phyloP scores from a whole-genome alignment of 257 asterid species.

The Jacaranda copaia region DNA sequence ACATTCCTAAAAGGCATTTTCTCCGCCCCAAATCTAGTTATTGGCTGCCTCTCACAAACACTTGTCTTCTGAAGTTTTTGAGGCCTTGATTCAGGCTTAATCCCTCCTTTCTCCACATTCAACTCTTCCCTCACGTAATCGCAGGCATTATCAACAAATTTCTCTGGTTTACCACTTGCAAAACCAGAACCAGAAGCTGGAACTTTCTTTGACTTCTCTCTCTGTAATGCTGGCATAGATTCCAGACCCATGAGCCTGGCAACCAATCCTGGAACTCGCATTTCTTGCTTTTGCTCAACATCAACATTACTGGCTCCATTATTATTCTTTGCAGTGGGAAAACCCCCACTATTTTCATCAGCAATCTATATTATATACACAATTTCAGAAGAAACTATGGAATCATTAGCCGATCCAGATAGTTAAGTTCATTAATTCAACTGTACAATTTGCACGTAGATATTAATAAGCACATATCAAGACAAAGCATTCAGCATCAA shows the following conservation, averaged over 20 bases:
- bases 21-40: slow-evolving; percentile 65
- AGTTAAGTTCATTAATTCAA: not conserved
- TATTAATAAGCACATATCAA: not conserved
- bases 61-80: slow-evolving; percentile 88
- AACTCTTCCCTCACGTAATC: slow-evolving; percentile 41
- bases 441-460: not conserved
- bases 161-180: slow-evolving; percentile 34
- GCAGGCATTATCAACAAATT: slow-evolving; percentile 27
- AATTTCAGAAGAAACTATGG: too few species aligned
- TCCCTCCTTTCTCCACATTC: slow-evolving; percentile 52
- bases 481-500: slow-evolving; percentile 17
- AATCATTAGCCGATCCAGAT: too few species aligned
- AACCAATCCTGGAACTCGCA: slow-evolving; percentile 77
- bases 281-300: slow-evolving; percentile 53
- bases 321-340: slow-evolving; percentile 58
- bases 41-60: slow-evolving; percentile 55
- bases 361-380: slow-evolving; percentile 69
- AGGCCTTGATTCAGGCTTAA: slow-evolving; percentile 73
- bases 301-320: slow-evolving; percentile 43
- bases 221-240: slow-evolving; percentile 69
- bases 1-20: slow-evolving; percentile 68
- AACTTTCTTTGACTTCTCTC: slow-evolving; percentile 56
- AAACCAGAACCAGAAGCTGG: slow-evolving; percentile 37
- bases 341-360: slow-evolving; percentile 93
- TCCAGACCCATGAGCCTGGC: slow-evolving; percentile 99